phyloP scores from a whole-genome alignment of 1,139 yeast species.

The Debaryomyces udenii region DNA sequence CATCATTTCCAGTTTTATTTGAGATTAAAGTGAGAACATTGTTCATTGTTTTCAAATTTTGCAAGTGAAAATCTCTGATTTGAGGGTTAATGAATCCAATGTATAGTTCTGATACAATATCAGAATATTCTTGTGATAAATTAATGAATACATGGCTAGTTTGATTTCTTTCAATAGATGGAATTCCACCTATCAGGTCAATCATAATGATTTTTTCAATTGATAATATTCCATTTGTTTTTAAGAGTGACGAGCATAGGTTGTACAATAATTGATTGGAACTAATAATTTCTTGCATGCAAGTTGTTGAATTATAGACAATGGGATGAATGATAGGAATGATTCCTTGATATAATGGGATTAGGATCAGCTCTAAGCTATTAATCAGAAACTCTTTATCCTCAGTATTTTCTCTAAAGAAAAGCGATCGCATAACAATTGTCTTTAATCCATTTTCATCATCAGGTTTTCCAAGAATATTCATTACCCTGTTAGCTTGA shows the following conservation, averaged over 20 bases:
- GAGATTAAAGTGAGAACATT: constrained; percentile 35
- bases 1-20: constrained; percentile 38
- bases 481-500: constrained; percentile 37
- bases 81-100: constrained; percentile 53
- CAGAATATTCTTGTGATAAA: constrained; percentile 77
- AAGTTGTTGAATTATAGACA: constrained; percentile 43
- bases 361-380: constrained; percentile 37
- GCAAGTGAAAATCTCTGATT: constrained; percentile 52
- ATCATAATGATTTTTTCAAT: constrained; percentile 81
- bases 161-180: constrained; percentile 77
- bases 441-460: constrained; percentile 31
- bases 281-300: constrained; percentile 33
- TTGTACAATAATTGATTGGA: constrained; percentile 37
- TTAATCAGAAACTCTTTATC: constrained; percentile 21
- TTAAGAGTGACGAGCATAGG: constrained; percentile 30
- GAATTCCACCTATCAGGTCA: constrained; percentile 87
- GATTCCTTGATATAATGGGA: constrained; percentile 47
- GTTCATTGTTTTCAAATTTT: constrained; percentile 59
- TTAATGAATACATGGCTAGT: constrained; percentile 90
- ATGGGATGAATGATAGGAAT: constrained; percentile 68
- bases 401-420: constrained; percentile 15
- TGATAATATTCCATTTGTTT: constrained; percentile 40
- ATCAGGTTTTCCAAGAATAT: constrained; percentile 26
- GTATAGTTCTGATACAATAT: constrained; percentile 62
- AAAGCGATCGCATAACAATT: constrained; percentile 34